Evolutionary conservation across 495 filamentous ascomycete genomes (phyloP).

Genomic region (Rhypophila decipiens): DNA sequence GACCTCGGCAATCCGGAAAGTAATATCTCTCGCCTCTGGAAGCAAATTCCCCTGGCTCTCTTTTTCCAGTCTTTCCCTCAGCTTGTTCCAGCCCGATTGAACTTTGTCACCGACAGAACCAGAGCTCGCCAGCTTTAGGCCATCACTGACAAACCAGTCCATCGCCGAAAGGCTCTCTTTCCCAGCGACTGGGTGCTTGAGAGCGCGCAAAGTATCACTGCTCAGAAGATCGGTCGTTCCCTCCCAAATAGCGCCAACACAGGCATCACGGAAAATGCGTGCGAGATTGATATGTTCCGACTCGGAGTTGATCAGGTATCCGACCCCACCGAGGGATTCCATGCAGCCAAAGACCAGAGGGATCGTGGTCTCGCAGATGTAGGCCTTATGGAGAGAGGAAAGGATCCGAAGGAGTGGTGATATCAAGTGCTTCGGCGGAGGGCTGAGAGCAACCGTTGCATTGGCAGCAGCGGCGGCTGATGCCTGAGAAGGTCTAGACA

Average conservation of each 20-base stretch:
- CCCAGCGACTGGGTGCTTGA: conserved; percentile 41
- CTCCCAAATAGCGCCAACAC: conserved; percentile 65
- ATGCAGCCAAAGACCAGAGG: conserved; percentile 56
- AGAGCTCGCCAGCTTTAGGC: background rate
- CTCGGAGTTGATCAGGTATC: conserved; percentile 58
- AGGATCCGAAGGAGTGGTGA: conserved; percentile 53
- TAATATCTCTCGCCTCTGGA: conserved; percentile 26
- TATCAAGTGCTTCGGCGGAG: conserved; percentile 5
- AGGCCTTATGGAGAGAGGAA: conserved; percentile 60
- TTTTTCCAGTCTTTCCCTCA: conserved; percentile 13
- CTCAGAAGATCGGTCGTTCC: conserved; percentile 68
- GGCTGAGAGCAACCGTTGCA: background rate
- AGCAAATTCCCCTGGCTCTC: conserved; percentile 20
- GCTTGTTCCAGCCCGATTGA: conserved; percentile 15
- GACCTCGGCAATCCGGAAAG: conserved; percentile 27
- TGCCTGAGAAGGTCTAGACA: no score
- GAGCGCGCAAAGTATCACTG: conserved; percentile 53
- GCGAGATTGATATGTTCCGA: conserved; percentile 59
- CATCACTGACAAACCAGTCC: conserved; percentile 23
- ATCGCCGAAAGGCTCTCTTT: conserved; percentile 34
- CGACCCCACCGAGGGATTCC: conserved; percentile 68
- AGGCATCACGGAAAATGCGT: conserved; percentile 57
- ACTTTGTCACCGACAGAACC: background rate
- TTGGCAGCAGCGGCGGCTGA: background rate
- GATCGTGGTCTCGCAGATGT: conserved; percentile 46